Base-by-base conservation (phyloP, 2,329 filamentous ascomycete species). In the Calonectria naviculata region DNA sequence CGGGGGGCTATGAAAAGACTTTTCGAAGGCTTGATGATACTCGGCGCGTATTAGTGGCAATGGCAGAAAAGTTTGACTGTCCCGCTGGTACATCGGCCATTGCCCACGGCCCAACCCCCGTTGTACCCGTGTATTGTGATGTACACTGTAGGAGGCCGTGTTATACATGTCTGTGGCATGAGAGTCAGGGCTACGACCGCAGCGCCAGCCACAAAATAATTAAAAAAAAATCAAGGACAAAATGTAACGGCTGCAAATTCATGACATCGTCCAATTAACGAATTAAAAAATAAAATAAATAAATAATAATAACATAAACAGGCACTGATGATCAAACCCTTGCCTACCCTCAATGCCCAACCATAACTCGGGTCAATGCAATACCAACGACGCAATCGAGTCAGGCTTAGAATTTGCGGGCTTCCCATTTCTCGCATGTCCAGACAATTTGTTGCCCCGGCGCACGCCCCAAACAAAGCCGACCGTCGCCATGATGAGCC, bases 371-470 rank as follows among this genome's bases (percentile, higher is more conserved):
- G 44, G 58, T 28, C 44, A 63, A 68, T 68, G 28, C 47, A 34
- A 41, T 38, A 38, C 63, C 52, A 38, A 65, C 52, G 36, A 68
- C 31, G 2, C 21, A 60, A 65, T 36, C 21, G 49, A 67, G 56
- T 70, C 62, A 44, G 67, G 68, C 49, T 73, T 74, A 72, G 54
- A 70, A 75, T 77, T 70, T 56, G 63, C 72, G 73, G 67, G 70
- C 67, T 60, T 70, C 70, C 54, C 72, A 77, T 75, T 77, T 77
- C 74, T 76, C 68, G 56, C 64, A 65, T 47, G 34, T 63, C 68
- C 64, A 52, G 46, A 70, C 56, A 38, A 58, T 54, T 62, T 63
- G 56, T 58, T 63, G 52, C 67, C 61, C 62, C 52, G 52, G 61
- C 44, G 63, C 68, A 63, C 64, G 47, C 68, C 63, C 64, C 56